A percentile compares a stretch with the other conserved stretches of the same genome.
Evolutionary conservation across 2,329 filamentous ascomycete species (phyloP).

Genomic region (Beauveria sp.): DNA sequence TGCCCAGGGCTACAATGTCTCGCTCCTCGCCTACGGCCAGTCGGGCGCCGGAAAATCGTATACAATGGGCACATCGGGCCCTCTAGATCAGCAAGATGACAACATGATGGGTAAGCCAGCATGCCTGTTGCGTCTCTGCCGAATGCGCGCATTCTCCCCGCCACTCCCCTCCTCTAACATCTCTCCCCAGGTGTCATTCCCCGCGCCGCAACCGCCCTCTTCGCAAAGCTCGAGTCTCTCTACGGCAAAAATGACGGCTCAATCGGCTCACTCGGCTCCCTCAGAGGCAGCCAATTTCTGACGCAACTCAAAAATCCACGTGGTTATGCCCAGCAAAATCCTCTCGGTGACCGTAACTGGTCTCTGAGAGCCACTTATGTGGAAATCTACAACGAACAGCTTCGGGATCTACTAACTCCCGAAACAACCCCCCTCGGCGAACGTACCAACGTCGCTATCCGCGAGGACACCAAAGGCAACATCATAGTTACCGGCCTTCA

Average conservation of each 20-base stretch:
- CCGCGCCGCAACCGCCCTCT: conserved; percentile 76
- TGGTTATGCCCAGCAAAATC: conserved; percentile 49
- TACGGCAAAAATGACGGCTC: conserved; percentile 34
- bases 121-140: neutral
- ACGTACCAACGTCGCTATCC: conserved; percentile 75
- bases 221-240: conserved; percentile 70
- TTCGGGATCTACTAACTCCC: conserved; percentile 80
- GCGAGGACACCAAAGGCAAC: conserved; percentile 89
- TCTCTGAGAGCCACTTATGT: conserved; percentile 90
- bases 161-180: conserved; percentile 2
- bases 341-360: conserved; percentile 69
- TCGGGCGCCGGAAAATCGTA: conserved; percentile 97
- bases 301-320: conserved; percentile 74
- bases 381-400: conserved; percentile 95
- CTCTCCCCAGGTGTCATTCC: conserved; percentile 73
- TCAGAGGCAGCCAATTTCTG: conserved; percentile 46
- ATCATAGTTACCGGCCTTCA: conserved; percentile 88
- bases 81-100: conserved; percentile 62
- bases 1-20: conserved; percentile 96
- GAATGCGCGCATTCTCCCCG: conserved; percentile 12
- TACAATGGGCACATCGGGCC: conserved; percentile 95
- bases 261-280: neutral
- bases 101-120: conserved; percentile 66
- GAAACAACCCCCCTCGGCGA: conserved; percentile 64
- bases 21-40: conserved; percentile 91